Evolutionary conservation across 2,329 filamentous ascomycete species (phyloP).

Genomic region (Byssochlamys sp.): DNA sequence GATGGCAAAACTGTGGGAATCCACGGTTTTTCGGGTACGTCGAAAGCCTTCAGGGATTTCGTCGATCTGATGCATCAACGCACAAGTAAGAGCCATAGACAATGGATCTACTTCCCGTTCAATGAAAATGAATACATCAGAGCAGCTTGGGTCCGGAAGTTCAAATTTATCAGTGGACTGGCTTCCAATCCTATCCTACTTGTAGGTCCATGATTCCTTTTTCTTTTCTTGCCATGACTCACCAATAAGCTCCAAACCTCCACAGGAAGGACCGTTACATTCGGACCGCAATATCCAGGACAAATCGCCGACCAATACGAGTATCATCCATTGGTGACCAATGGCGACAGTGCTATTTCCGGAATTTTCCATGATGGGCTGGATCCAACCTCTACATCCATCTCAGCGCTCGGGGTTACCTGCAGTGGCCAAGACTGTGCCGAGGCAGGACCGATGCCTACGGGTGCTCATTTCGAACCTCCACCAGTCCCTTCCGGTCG

Average conservation of each 20-base stretch:
- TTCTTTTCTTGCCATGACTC: too few relatives aligned
- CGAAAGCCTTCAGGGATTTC: constrained; percentile 4
- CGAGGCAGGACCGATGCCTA: background rate
- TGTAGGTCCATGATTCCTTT: constrained; percentile 2
- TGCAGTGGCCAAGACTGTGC: constrained; percentile 1
- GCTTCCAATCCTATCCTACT: constrained; percentile 1
- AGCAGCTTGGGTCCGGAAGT: constrained; percentile 7
- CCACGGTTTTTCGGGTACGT: constrained; percentile 5
- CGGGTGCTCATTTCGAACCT: constrained; percentile 1
- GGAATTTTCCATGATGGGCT: constrained; percentile 9
- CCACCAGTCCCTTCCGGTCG: background rate
- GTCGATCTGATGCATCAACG: constrained; percentile 6
- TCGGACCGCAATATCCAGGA: constrained; percentile 4
- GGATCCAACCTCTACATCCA: background rate
- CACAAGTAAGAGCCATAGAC: background rate
- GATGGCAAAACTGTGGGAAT: constrained; percentile 2
- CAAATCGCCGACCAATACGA: background rate
- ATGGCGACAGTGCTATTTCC: constrained; percentile 7
- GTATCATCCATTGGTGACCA: constrained; percentile 5
- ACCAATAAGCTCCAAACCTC: background rate
- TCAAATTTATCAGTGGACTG: background rate
- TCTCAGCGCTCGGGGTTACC: constrained; percentile 8
- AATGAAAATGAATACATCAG: constrained; percentile 5
- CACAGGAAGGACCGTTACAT: constrained; percentile 7
- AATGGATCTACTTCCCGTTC: constrained; percentile 10